Evolutionary conservation across 1,284 basidiomycete species (phyloP), one percentile per base, ranked within the genome.

Genomic region (Puccinia novopanici): DNA sequence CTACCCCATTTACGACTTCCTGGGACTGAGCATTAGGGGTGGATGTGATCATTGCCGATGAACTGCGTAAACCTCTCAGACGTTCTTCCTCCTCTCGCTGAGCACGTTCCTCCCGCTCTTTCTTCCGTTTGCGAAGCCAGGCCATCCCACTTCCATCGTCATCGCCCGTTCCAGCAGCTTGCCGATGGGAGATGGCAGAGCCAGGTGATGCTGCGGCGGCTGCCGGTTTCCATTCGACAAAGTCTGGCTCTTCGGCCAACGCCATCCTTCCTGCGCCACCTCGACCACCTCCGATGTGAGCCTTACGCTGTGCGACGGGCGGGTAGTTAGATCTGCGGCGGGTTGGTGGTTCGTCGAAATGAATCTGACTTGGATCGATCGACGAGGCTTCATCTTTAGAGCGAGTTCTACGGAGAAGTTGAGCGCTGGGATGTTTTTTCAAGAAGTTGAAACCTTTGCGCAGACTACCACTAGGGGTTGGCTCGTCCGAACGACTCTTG

Each of bases 81-180:
- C 52, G 61, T 45, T 67, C 63, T 19, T 54, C 52, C n/a, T 67
- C 45, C 19, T 78, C 65, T 70, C 65, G 75, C 19, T 54, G 75
- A 19, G 40, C 54, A 10, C 65, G 63, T 55, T 72, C 67, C 55
- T 79, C 67, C 15, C 77, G 34, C n/a, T 79, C 77, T 17, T 27
- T 67, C 27, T 68, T 52, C 3, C 77, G 63, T 27, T 72, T 79
- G 34, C 59, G 54, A 34, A 79, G 68, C 77, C 77, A 79, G 3
- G 77, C 77, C 68, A 79, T 61, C 13, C 77, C 77, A 13, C 67
- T 61, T 19, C 77, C 68, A 63, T 79, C 77, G 45, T 79, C 77
- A 42, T 72, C 68, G 19, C 13, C 61, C 61, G 30, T 17, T 22
- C 57, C 57, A 27, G 42, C 9, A 37, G 19, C 61, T 3, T 59